Evolutionary conservation across 2,329 filamentous ascomycete genomes (phyloP).

Genomic region (Allantophomopsis cytisporea): DNA sequence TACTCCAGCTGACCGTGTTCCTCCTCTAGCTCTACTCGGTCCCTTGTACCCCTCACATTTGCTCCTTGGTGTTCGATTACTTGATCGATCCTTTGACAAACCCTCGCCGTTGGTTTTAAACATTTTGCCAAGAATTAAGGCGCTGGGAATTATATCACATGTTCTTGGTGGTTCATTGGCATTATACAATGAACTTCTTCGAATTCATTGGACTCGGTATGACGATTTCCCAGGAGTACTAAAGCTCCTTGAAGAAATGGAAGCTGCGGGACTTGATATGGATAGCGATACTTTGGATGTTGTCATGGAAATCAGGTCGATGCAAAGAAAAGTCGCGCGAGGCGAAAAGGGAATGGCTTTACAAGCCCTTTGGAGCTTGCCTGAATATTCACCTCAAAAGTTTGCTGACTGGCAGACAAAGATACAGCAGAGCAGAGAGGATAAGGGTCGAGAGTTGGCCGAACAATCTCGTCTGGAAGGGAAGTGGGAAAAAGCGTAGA

Average conservation of each 20-base stretch:
- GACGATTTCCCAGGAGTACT: constrained; percentile 28
- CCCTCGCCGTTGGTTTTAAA: constrained; percentile 45
- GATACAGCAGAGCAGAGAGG: constrained; percentile 6
- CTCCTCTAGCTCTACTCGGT: constrained; percentile 38
- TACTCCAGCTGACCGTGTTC: constrained; percentile 3
- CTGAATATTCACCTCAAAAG: constrained; percentile 11
- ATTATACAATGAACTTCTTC: constrained; percentile 55
- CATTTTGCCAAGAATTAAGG: constrained; percentile 53
- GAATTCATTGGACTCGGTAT: constrained; percentile 45
- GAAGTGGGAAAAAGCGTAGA: too few relatives aligned
- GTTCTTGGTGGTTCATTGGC: constrained; percentile 57
- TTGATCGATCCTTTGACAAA: constrained; percentile 41
- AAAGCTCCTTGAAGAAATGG: constrained; percentile 16
- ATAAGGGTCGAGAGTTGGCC: constrained; percentile 1
- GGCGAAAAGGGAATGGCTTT: constrained; percentile 9
- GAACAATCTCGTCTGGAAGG: too few relatives aligned
- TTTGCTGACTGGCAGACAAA: constrained; percentile 12
- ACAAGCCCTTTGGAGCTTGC: constrained; percentile 13
- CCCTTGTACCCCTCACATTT: constrained; percentile 52
- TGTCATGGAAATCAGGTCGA: constrained; percentile 9
- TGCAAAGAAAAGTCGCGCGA: constrained; percentile 6
- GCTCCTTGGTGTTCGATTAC: constrained; percentile 37
- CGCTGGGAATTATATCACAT: constrained; percentile 54
- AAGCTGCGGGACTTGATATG: constrained; percentile 14
- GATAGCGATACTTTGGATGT: constrained; percentile 16